Conservation (phyloP, 352 stramenopile genomes). For the Globisporangium acanthophoron region DNA sequence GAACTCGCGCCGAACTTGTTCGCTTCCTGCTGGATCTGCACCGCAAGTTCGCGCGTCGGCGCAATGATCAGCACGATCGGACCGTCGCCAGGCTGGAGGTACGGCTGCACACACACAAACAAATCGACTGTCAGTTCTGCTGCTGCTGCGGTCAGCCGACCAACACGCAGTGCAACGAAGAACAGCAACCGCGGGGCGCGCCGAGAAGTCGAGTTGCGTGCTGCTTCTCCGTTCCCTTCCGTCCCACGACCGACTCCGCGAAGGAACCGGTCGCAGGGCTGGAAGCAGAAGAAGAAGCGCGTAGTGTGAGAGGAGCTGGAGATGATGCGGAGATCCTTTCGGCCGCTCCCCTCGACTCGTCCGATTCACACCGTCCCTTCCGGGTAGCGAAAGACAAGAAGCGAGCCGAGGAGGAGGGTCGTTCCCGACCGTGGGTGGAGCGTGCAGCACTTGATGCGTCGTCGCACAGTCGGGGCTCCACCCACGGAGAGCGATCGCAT, state of each 20-base stretch:
- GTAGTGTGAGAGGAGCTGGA: conserved; percentile 10
- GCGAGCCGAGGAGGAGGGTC: neutral
- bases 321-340: conserved; percentile 11
- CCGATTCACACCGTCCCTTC: conserved; percentile 9
- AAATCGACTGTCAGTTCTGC: conserved; percentile 18
- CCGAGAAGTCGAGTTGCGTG: conserved; percentile 40
- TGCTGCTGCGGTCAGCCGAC: conserved; percentile 12
- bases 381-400: conserved; percentile 10
- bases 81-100: conserved; percentile 95
- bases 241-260: conserved; percentile 4
- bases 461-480: neutral
- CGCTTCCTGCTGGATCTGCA: conserved; percentile 99
- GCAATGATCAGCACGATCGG: conserved; percentile 98
- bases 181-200: conserved; percentile 35
- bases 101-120: conserved; percentile 50
- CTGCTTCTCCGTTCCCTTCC: conserved; percentile 17
- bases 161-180: conserved; percentile 9
- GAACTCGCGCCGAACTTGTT: conserved; percentile 97
- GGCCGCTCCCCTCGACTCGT: conserved; percentile 1
- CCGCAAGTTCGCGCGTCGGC: conserved; percentile 97
- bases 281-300: conserved; percentile 4
- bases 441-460: neutral
- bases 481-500: neutral
- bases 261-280: conserved; percentile 7
- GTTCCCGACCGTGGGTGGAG: neutral